Base-by-base conservation (phyloP, 2,329 filamentous ascomycete species). In the Fusarium paranaense region DNA sequence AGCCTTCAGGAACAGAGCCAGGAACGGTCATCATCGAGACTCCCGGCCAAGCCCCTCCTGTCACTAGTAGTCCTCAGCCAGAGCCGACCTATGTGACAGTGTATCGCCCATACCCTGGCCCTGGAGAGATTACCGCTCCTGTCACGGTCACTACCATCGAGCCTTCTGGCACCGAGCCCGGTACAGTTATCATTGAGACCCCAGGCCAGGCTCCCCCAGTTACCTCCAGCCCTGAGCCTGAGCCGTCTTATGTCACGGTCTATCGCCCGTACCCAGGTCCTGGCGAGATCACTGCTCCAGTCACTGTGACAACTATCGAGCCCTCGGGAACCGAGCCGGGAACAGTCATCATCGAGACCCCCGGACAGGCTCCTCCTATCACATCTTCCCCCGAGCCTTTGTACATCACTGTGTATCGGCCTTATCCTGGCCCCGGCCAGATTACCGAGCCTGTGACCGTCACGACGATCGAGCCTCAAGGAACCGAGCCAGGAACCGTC, bases 321-420 rank as follows among this genome's bases (percentile, higher is more conserved):
- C 71, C 71, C 11, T 45, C 56, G 18, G 67, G 64, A 2, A 69
- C 68, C 10, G 57, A 69, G 38, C 71, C 71, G 3, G 68, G 71
- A 6, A 74, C 71, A 11, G 61, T 74, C 9, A 63, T 74, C 6
- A 72, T 74, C 10, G 67, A 74, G 9, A 74, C 71, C 10, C 71
- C 71, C 6, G 64, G 33, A 30, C 30, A 32, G 9, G 30, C 30
- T 32, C 30, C 30, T 32, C 50, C 42, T n/a, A 20, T 13, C 14
- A 37, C 62, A 20, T 27, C n/a, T 35, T 35, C 52, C 18, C 20
- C n/a, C 11, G 50, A 20, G 10, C 52, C 52, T 2, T 37, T 32
- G 11, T 57, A 57, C 20, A 42, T 42, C 40, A 42, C 40, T 14
- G 40, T 42, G 40, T 42, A 42, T 3, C 40, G 40, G 2, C 40